These are phyloP conservation scores for Toxicodendron radicans DNA, from an alignment of 345 rosid species.

Conservation along the genomic window DNA sequence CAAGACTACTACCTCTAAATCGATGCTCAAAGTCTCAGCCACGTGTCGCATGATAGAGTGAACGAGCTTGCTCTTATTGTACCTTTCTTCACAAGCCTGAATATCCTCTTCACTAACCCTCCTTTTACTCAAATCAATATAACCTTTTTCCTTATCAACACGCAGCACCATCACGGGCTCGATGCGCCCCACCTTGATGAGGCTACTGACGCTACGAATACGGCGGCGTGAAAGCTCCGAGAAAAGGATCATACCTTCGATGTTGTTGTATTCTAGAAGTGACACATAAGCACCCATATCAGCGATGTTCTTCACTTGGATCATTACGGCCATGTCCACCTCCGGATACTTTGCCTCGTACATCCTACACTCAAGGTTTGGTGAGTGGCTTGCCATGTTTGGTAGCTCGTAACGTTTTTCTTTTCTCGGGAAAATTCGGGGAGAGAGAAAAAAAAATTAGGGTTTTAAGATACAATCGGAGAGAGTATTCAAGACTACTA, in stretches of 20 bases:
- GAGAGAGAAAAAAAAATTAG: not conserved
- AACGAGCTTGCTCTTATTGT: conserved; percentile 97
- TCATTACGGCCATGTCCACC: conserved; percentile 98
- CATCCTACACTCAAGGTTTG: conserved; percentile 95
- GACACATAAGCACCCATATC: conserved; percentile 99
- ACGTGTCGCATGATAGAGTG: conserved; percentile 99
- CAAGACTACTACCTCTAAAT: conserved; percentile 69
- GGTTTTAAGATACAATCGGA: conserved; percentile 12
- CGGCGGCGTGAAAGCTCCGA: conserved; percentile 99
- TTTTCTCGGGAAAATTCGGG: conserved; percentile 8
- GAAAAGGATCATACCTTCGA: conserved; percentile 96
- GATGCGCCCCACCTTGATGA: conserved; percentile 90
- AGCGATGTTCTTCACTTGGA: conserved; percentile 93
- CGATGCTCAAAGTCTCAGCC: conserved; percentile 79
- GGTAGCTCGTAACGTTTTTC: not conserved
- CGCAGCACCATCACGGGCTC: conserved; percentile 99
- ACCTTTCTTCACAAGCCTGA: conserved; percentile 93
- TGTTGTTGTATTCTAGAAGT: conserved; percentile 92
- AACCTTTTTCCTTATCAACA: conserved; percentile 94
- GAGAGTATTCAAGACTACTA: not conserved
- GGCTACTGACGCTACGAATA: conserved; percentile 91
- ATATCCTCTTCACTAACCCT: conserved; percentile 95
- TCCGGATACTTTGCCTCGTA: conserved; percentile 93
- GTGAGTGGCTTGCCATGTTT: conserved; percentile 53
- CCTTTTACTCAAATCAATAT: conserved; percentile 93